Evolutionary conservation across 1,284 basidiomycete species (phyloP), one percentile per base, ranked within the genome.

Genomic region (Stygiomarasmius scandens): DNA sequence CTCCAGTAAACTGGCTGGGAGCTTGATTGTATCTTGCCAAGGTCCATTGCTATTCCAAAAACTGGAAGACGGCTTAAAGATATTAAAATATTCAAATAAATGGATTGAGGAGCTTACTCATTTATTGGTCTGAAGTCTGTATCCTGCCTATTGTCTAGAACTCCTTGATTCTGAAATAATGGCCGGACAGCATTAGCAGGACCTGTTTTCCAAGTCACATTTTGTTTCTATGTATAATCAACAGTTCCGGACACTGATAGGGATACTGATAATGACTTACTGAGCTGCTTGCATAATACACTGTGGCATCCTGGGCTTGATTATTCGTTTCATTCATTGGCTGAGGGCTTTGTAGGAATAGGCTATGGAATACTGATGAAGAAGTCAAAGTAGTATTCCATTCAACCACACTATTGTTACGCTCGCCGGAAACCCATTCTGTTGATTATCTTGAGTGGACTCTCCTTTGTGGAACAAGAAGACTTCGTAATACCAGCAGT

Each of bases 1-100:
- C 72, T 69, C 63, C 72, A 76, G 3, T 79, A 72, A 8, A 75
- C 66, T 3, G 75, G 68, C 41, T 60, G 54, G 3, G 61, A 52
- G 4, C 63, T 66, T 6, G 44, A 52, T n/a, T 52, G 45, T n/a
- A 72, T 63, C 11, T 9, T 63, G 5, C 70, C 70, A 3, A 67
- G 61, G 48, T 74, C 66, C 8, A 70, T 58, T 1, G 74, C 63
- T 46, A 74, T 63, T 3, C 69, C 75, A 36, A 77, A 66, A 2
- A 74, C 69, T 38, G 73, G 71, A 61, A 70, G 76, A 44, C 69
- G 62, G 32, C 64, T 66, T 41, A n/a, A 32, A 34, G 52, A 41
- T 41, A 27, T 14, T 64, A 62, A 44, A 55, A 63, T 10, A 56
- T 27, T 10, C 63, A 64, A 41, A 41, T 19, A 2, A 62, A 67